Evolutionary conservation across 2,329 filamentous ascomycete genomes (phyloP), one percentile per base, ranked within the genome.

Genomic region (Paecilomyces sp.): DNA sequence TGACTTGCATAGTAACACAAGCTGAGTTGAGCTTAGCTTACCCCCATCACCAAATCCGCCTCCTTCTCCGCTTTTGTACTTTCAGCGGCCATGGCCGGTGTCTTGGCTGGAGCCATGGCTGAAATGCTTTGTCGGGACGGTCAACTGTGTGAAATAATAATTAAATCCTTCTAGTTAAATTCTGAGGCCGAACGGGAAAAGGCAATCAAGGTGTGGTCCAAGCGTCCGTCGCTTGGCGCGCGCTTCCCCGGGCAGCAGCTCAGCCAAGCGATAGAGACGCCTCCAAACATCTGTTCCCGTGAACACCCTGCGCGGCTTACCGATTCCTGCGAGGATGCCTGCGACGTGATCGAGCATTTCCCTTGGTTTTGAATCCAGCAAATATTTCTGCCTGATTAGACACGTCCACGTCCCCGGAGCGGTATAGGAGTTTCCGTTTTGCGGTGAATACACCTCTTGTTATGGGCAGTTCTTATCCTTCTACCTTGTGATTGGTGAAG

Each of bases 11-110:
- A 4, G 41, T 36, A 36, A 56, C 31, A 28, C 51, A 3, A 28
- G 25, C 25, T 6, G 3, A 28, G 25, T 6, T 6, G 3, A 4
- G 25, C 25, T 3, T 41, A 51, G 76, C 79, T 66, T 74, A 82
- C 80, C 56, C 75, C 77, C 81, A 83, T 84, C 58, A 84, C 80
- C 61, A 81, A 69, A 62, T 80, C 80, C 60, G 83, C 80, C 60
- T 80, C 78, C 52, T 70, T 75, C 64, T 76, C 74, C 56, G 66
- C 64, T 64, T 75, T 72, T 25, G 65, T 65, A 24, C 55, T 58
- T 50, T 57, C 47, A 3, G 50, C 60, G 53, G 67, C 64, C 66
- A 63, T 64, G 51, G 58, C 61, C 25, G 60, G 57, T n/a, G 51
- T 58, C 57, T 50, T 52, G 30, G 28, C 57, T 53, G 54, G 6